Evolutionary conservation across 164 flowering plant genomes (phyloP).

Genomic region (Brasenia schreberi): DNA sequence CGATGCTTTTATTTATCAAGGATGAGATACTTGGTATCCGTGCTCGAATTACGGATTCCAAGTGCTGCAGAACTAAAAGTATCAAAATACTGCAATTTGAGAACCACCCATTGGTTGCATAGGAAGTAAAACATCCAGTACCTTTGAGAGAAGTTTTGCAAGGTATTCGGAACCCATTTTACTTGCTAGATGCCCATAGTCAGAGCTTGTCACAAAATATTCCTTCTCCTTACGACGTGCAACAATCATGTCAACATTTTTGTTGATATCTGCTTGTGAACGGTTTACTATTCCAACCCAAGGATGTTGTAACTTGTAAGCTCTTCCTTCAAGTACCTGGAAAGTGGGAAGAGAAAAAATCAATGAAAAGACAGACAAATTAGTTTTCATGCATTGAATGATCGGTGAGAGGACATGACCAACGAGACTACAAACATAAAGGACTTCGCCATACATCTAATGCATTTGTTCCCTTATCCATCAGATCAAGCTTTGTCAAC

Average conservation of each 20-base stretch:
- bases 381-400: not conserved
- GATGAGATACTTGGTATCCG: conserved; percentile 78
- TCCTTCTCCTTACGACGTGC: conserved; percentile 74
- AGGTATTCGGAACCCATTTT: conserved; percentile 88
- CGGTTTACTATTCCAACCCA: conserved; percentile 94
- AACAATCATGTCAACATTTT: conserved; percentile 81
- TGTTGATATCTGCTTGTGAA: conserved; percentile 81
- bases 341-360: conserved; percentile 2
- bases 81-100: not conserved
- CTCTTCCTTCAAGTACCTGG: conserved; percentile 71
- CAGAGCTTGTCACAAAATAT: conserved; percentile 53
- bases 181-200: conserved; percentile 52
- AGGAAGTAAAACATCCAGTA: conserved; percentile 9
- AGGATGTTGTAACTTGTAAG: conserved; percentile 62
- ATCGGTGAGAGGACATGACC: not conserved
- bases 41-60: conserved; percentile 74
- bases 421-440: not conserved
- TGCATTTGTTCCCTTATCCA: conserved; percentile 72
- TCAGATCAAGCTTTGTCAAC: conserved; percentile 59
- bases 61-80: conserved; percentile 31
- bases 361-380: not conserved
- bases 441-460: conserved; percentile 27
- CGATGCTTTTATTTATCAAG: conserved; percentile 61
- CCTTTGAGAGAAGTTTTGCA: conserved; percentile 77
- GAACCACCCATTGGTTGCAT: not conserved